Percentiles rank a stretch among this genome's conserved stretches.
Conservation (phyloP, 768 basidiomycete species). For the Auricularia sp. region DNA sequence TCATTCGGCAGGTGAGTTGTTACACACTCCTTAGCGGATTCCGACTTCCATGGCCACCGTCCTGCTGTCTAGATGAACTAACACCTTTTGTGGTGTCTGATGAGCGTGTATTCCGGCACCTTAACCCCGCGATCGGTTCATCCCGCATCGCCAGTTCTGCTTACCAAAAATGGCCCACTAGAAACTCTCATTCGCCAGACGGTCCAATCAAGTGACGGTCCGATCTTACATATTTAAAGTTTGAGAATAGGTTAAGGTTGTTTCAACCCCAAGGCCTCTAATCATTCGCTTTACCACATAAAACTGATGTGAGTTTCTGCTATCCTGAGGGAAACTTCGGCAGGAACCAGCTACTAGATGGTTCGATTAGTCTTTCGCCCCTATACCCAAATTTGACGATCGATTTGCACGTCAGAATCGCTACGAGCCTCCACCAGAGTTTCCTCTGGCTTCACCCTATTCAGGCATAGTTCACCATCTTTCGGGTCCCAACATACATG, state of each 20-base stretch:
- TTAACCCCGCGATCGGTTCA: conserved; percentile 67
- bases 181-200: conserved; percentile 41
- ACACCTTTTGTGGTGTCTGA: too few species aligned
- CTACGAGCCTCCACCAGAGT: conserved; percentile 94
- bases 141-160: conserved; percentile 65
- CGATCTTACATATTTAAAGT: conserved; percentile 57
- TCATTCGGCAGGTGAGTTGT: too few species aligned
- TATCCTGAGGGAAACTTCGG: conserved; percentile 80
- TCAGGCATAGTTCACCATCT: conserved; percentile 87
- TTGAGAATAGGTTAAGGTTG: conserved; percentile 79
- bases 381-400: conserved; percentile 93
- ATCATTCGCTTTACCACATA: conserved; percentile 76
- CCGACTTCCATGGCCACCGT: too few species aligned
- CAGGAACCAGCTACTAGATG: conserved; percentile 90
- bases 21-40: too few species aligned
- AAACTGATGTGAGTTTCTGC: conserved; percentile 50
- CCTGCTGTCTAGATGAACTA: too few species aligned
- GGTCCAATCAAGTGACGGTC: conserved; percentile 36
- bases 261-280: conserved; percentile 85
- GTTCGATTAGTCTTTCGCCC: conserved; percentile 95
- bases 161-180: conserved; percentile 69
- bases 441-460: conserved; percentile 91
- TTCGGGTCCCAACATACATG: conserved; percentile 81
- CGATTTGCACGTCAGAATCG: conserved; percentile 95
- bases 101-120: conserved; percentile 56